Evolutionary conservation across 2,329 filamentous ascomycete species (phyloP).

Genomic region (Colletotrichum tropicicola): DNA sequence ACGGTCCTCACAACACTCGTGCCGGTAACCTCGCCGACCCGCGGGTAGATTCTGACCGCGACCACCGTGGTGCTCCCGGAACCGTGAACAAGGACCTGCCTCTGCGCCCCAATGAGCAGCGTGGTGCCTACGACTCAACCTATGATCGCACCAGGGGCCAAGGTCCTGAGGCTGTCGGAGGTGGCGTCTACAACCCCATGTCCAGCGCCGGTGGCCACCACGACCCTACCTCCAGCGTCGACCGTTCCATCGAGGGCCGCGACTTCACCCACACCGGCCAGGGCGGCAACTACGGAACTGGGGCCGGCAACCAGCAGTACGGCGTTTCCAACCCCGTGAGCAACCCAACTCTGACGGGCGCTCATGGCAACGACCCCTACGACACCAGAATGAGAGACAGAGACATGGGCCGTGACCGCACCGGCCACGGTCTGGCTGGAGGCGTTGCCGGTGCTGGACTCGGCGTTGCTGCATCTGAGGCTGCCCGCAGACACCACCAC

Average conservation of each 20-base stretch:
- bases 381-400: conserved; percentile 27
- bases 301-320: conserved; percentile 13
- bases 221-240: conserved; percentile 17
- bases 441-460: conserved; percentile 19
- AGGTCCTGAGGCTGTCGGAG: neutral
- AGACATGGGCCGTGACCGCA: conserved; percentile 28
- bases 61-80: conserved; percentile 29
- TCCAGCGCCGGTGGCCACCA: conserved; percentile 6
- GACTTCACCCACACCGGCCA: conserved; percentile 24
- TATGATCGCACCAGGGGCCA: neutral
- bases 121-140: neutral
- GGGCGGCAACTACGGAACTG: conserved; percentile 2
- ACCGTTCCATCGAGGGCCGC: conserved; percentile 18
- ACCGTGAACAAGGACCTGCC: conserved; percentile 24
- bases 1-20: conserved; percentile 11
- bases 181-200: conserved; percentile 22
- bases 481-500: conserved; percentile 20
- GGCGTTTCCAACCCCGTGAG: neutral
- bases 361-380: conserved; percentile 15
- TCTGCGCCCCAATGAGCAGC: conserved; percentile 19
- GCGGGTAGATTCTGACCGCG: conserved; percentile 25
- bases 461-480: conserved; percentile 15
- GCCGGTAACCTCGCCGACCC: conserved; percentile 13
- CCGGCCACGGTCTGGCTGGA: conserved; percentile 16
- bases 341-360: conserved; percentile 17